Conservation (phyloP, 177 flowering plant genomes). For the Telopea speciosissima region DNA sequence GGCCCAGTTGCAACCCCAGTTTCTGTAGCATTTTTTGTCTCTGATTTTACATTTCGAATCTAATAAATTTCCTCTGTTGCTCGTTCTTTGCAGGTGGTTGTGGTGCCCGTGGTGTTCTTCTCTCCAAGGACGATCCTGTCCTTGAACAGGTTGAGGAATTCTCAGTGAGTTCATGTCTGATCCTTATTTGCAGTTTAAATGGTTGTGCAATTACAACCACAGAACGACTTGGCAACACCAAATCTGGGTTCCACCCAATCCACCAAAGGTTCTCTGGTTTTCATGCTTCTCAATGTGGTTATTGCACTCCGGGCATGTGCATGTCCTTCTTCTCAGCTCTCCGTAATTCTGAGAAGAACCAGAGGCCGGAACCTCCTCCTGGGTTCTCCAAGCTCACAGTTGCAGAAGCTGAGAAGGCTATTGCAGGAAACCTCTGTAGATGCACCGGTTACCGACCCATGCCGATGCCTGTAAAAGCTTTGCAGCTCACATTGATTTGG, state of each 20-base stretch:
- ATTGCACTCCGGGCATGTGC: constrained; percentile 95
- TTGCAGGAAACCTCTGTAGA: constrained; percentile 80
- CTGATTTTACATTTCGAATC: too few species aligned
- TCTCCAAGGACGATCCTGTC: constrained; percentile 65
- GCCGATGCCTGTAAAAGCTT: constrained; percentile 90
- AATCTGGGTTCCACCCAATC: constrained; percentile 75
- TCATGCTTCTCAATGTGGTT: constrained; percentile 96
- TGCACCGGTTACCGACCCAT: constrained; percentile 91
- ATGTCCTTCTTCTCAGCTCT: constrained; percentile 75
- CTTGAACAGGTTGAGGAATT: constrained; percentile 53
- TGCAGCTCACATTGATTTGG: constrained; percentile 82
- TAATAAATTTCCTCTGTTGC: neutral
- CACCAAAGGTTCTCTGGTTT: constrained; percentile 78
- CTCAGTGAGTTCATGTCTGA: constrained; percentile 74
- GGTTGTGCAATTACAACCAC: constrained; percentile 74
- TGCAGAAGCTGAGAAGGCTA: constrained; percentile 71
- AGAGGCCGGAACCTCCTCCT: constrained; percentile 35
- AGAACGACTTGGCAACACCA: constrained; percentile 80
- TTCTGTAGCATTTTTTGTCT: too few species aligned
- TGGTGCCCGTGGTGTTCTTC: constrained; percentile 84
- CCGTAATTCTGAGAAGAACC: constrained; percentile 55
- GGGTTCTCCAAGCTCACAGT: constrained; percentile 79
- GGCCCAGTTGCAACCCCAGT: too few species aligned
- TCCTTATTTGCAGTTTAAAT: constrained; percentile 74
- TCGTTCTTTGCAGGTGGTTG: constrained; percentile 69